phyloP scores from a whole-genome alignment of 495 filamentous ascomycete species.

The Trichocladium uniseriatum region DNA sequence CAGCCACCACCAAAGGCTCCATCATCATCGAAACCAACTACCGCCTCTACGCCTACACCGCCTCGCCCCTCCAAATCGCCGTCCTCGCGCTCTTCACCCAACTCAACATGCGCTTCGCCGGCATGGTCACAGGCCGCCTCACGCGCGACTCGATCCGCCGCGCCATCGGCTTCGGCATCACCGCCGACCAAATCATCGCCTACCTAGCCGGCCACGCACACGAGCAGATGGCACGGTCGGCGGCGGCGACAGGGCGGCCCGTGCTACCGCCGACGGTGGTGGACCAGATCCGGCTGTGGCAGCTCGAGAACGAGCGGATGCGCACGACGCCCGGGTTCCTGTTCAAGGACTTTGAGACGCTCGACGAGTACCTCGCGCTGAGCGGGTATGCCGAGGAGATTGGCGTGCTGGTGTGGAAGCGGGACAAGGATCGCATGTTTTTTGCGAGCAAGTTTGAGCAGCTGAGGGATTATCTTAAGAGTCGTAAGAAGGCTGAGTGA shows the following conservation, averaged over 20 bases:
- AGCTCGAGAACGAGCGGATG: constrained; percentile 92
- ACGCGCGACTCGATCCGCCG: constrained; percentile 76
- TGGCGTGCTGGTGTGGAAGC: constrained; percentile 84
- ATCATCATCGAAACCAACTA: constrained; percentile 99
- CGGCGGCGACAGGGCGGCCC: constrained; percentile 45
- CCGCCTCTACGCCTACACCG: constrained; percentile 92
- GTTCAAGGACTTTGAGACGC: constrained; percentile 76
- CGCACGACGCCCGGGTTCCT: constrained; percentile 70
- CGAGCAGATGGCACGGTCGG: constrained; percentile 71
- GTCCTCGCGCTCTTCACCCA: constrained; percentile 84
- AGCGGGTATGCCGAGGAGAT: constrained; percentile 79
- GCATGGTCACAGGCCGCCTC: constrained; percentile 81
- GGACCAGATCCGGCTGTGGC: constrained; percentile 95
- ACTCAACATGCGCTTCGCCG: constrained; percentile 79
- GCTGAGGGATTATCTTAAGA: constrained; percentile 67
- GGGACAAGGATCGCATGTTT: constrained; percentile 70
- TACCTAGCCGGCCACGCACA: constrained; percentile 87
- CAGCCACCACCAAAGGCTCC: constrained; percentile 51
- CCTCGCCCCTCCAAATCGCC: constrained; percentile 83
- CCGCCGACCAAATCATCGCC: constrained; percentile 82
- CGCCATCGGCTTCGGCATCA: constrained; percentile 86
- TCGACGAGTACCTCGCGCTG: constrained; percentile 66
- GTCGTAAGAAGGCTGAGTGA: constrained; percentile 40
- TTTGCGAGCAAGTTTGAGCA: constrained; percentile 84
- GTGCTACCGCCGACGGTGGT: constrained; percentile 89